Evolutionary conservation across 768 basidiomycete genomes (phyloP), one percentile per base, ranked within the genome.

Genomic region (Plicaturopsis crispa): DNA sequence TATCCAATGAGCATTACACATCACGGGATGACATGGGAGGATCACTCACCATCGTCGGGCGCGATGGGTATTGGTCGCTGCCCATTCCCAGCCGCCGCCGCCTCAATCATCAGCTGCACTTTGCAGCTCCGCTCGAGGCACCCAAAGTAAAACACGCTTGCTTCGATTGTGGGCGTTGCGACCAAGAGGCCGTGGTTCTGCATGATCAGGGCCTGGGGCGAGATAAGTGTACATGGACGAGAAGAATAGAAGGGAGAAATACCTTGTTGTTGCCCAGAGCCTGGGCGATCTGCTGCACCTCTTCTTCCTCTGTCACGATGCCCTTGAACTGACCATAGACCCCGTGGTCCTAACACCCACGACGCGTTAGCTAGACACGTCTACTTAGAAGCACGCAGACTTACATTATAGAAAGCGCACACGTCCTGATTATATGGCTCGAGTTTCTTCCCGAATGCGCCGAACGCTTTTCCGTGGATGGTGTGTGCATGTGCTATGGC

Each of bases 291-390:
- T 64, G 56, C 32, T 50, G 47, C 7, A 67, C 67, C 54, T 75
- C 72, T 31, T 64, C 60, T 6, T 57, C 45, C 12, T 62, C 62
- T 13, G 72, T 52, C 13, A 74, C 71, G 5, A 74, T 62, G 16
- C 73, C 73, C 41, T 65, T 69, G 41, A 66, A 70, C 26, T 68
- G 59, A 21, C 52, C 52, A 45, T 73, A 70, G 16, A 73, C 53
- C 6, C 56, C 63, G 46, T 61, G 58, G 35, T 68, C 66, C n/a
- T n/a, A n/a, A n/a, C n/a, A n/a, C n/a, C n/a, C n/a, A n/a, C n/a
- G n/a, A n/a, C n/a, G n/a, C n/a, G n/a, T n/a, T n/a, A n/a, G n/a
- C n/a, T n/a, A n/a, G n/a, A n/a, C n/a, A n/a, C n/a, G n/a, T n/a
- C n/a, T n/a, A n/a, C n/a, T n/a, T n/a, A n/a, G n/a, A n/a, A n/a